Evolutionary conservation across 2,329 filamentous ascomycete species (phyloP), one percentile per base, ranked within the genome.

Genomic region (Neofusicoccum parvum): DNA sequence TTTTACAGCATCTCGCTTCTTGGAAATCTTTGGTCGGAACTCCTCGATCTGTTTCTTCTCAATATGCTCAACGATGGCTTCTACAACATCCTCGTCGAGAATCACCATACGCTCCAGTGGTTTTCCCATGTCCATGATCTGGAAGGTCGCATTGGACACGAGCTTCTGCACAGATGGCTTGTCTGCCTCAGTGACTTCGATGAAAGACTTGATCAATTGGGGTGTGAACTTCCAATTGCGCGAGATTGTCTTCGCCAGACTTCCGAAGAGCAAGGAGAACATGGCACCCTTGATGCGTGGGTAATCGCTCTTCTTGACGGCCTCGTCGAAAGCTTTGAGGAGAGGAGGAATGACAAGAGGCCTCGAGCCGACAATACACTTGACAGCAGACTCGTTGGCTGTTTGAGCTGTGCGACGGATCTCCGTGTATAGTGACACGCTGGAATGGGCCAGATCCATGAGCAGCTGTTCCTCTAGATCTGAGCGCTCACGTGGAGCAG

Each of bases 161-260:
- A 99, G 85, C 71, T 91, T 93, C 76, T 99, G 95, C 46, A 99
- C 94, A 0, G 94, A 97, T 4, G 92, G 88, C 76, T 97, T 97
- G 78, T 99, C 95, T 15, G 96, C 93, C 41, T 89, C 89, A 17
- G 91, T 94, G 2, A 95, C 92, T 72, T 91, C 88, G 69, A 99
- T 95, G 79, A 96, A 99, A 9, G 95, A 84, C 62, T 90, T 89
- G 81, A 99, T 92, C 56, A 97, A 82, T n/a, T 90, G 87, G 1
- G 96, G 95, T 0, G 95, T 92, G 77, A 94, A 97, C 45, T 94
- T 90, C 96, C 96, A 99, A 76, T 99, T 94, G 64, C 91, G 90
- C 53, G 92, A 87, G 51, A 96, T 86, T 0, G 94, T 96, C 79
- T 94, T 96, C 5, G 93, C 86, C 41, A 99, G 81, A 67, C 92